Base-by-base conservation (phyloP, 2,329 filamentous ascomycete genomes). In the Diaporthe capsici region DNA sequence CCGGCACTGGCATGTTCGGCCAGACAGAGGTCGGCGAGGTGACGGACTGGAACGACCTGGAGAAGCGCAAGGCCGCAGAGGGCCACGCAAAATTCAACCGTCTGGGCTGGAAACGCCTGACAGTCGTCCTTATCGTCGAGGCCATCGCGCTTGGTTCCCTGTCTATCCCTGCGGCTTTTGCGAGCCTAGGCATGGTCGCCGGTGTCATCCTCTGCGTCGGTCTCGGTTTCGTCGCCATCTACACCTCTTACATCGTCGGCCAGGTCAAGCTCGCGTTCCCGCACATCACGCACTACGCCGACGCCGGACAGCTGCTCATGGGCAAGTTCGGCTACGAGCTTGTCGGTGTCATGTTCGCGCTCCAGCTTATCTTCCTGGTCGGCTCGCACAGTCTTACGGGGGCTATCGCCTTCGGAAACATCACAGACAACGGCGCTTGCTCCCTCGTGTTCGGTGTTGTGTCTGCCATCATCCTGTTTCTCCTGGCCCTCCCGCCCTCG, bases 381-480 rank as follows among this genome's bases (percentile, higher is more conserved):
- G 92, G 90, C 47, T 93, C 92, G n/a, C 94, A 95, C 83, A 87
- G 93, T 71, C 85, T 94, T 77, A 94, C 92, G 0, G 94, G 94
- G 78, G 89, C 88, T 44, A 92, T 94, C 79, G 92, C 92, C 78
- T 90, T 94, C 83, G 92, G 92, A 79, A 91, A 88, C 70, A 86
- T 94, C 71, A 92, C 91, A 6, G 82, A 89, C 4, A 88, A 93
- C 77, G 89, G 82, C 65, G 80, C 83, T 22, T 88, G 87, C 82
- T 85, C 85, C 28, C 79, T 88, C 61, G 83, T 86, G 70, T 88
- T 88, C 76, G 84, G 84, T 42, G 83, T 87, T 60, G 83, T 88
- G 34, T 87, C 86, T 3, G 86, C 85, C 47, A 83, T 88, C 60
- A 83, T 88, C 71, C 82, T 88, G 44, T 84, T 88, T 22, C 15